phyloP scores from a whole-genome alignment of 2,329 filamentous ascomycete species.

The Claviceps purpurea region DNA sequence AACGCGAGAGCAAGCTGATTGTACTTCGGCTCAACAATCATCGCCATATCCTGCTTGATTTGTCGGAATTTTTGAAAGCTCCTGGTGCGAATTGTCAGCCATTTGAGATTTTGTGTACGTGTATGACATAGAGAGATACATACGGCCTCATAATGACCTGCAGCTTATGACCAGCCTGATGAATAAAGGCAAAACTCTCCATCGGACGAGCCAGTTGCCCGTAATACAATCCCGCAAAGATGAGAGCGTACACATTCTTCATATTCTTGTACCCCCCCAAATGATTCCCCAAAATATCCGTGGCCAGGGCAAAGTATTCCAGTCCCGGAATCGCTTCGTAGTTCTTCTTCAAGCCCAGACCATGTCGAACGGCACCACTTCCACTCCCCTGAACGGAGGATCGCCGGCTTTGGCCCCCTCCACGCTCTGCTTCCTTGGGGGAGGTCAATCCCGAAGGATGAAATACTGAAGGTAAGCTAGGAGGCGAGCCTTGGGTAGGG shows the following conservation, averaged over 20 bases:
- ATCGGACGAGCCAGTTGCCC: conserved; percentile 77
- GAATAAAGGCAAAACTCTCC: conserved; percentile 61
- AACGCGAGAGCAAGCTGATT: conserved; percentile 66
- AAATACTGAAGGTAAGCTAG: conserved; percentile 28
- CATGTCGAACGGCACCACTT: conserved; percentile 12
- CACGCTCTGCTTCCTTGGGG: conserved; percentile 34
- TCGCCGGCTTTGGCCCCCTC: conserved; percentile 31
- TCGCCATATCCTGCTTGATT: conserved; percentile 22
- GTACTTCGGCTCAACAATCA: conserved; percentile 29
- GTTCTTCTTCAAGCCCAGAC: conserved; percentile 37
- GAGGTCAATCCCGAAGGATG: conserved; percentile 38
- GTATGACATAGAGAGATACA: conserved; percentile 19
- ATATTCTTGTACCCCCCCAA: conserved; percentile 67
- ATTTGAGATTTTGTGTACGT: neutral
- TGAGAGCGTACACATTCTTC: conserved; percentile 69
- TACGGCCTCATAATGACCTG: conserved; percentile 66
- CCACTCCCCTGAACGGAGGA: conserved; percentile 34
- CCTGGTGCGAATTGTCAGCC: conserved; percentile 17
- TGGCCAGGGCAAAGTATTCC: conserved; percentile 77
- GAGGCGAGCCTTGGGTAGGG: conserved; percentile 43
- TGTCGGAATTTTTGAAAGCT: conserved; percentile 34
- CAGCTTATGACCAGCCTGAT: conserved; percentile 41
- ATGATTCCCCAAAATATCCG: conserved; percentile 73
- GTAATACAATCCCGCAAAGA: conserved; percentile 78
- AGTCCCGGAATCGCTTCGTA: conserved; percentile 79